Base-by-base conservation (phyloP, 106 monocot genomes). In the Triglochin maritima region DNA sequence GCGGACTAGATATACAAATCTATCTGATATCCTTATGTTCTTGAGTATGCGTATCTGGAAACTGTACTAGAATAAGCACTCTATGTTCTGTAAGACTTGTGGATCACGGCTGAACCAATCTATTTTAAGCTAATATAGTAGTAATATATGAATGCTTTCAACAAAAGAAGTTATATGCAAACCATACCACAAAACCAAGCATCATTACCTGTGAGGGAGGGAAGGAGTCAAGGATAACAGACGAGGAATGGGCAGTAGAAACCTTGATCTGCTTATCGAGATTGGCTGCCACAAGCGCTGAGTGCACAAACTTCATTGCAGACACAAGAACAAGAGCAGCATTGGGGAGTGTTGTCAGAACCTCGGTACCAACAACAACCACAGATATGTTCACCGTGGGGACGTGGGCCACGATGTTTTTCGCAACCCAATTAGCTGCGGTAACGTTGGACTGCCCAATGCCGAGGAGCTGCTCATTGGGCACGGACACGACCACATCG, bases 201-300 rank as follows among this genome's bases (percentile, higher is more conserved):
- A 29, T 29, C 29, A 29, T 29, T 29, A 29, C 29, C 29, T 64
- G 66, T 1, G 95, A 95, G 2, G 95, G 98, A 13, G 98, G 91
- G 60, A 98, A 98, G 29, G 98, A 98, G 56, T 98, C 98, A 0
- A 98, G 86, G 52, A 98, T 89, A 44, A 98, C 79, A 62, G 98
- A 98, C 7, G 98, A 98, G 7, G 92, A 77, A 60, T 84, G 92
- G 5, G 98, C 88, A 10, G 92, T 84, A 10, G 88, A 91, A 47
- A 98, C 82, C 76, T 88, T 92, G 69, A 98, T 83, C 52, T 76
- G 78, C 7, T 77, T 60, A 62, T 98, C 88, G 10, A 98, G 88
- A 66, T 86, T 82, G 49, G 98, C 83, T 0, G 98, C 91, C 3
- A 98, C 92, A 48, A 98, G 98, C 4, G 98, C 98, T 7, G 92